Conservation (phyloP, 192 early-diverging fungal species). For the Hyaloraphidium curvatum region DNA sequence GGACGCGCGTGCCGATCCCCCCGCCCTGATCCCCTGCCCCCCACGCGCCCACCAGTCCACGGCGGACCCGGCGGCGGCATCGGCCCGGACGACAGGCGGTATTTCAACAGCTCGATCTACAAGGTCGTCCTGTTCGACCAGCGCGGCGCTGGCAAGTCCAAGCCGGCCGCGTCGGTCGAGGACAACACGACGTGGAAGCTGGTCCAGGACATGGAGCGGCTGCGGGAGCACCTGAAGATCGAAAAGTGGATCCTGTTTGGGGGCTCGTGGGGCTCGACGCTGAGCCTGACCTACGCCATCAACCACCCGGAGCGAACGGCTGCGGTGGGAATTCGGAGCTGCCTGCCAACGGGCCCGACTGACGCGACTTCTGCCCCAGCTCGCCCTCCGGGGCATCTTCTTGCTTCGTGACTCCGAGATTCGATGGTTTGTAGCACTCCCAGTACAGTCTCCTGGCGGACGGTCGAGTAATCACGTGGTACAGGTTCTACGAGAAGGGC, state of each 20-base stretch:
- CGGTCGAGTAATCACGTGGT: too few relatives aligned
- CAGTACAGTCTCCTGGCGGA: too few relatives aligned
- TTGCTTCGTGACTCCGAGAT: constrained; percentile 14
- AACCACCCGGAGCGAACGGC: constrained; percentile 20
- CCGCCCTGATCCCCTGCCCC: neutral
- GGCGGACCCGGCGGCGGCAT: constrained; percentile 49
- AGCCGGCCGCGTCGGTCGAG: constrained; percentile 36
- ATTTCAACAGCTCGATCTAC: constrained; percentile 37
- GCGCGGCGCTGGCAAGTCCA: constrained; percentile 42
- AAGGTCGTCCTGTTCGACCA: constrained; percentile 47
- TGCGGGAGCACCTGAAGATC: constrained; percentile 36
- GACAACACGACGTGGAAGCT: constrained; percentile 49
- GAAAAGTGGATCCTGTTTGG: constrained; percentile 58
- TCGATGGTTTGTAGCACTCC: neutral
- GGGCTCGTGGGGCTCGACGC: constrained; percentile 41
- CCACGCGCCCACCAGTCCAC: constrained; percentile 7
- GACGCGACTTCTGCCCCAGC: neutral
- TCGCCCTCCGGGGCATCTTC: constrained; percentile 50
- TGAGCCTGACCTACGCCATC: constrained; percentile 34
- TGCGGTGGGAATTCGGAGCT: neutral
- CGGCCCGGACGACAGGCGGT: constrained; percentile 10
- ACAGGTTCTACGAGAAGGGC: constrained; percentile 50
- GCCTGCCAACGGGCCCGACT: neutral
- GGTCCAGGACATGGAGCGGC: constrained; percentile 39
- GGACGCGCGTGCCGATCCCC: too few relatives aligned